These are phyloP conservation scores for Gossypium rotundifolium DNA, from an alignment of 345 rosid species.

Conservation along the genomic window DNA sequence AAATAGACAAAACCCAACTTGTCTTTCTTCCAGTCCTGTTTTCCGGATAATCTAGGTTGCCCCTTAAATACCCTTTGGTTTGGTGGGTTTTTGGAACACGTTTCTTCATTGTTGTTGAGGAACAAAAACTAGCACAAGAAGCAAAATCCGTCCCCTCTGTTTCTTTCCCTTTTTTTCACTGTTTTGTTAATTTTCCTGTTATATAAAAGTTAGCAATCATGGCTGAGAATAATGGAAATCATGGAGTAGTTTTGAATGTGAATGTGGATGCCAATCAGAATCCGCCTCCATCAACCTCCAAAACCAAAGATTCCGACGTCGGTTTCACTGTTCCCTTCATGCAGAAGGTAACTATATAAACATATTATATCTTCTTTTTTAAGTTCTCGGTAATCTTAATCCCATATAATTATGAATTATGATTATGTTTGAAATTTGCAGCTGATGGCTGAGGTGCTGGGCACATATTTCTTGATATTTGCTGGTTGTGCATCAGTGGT, in stretches of 20 bases:
- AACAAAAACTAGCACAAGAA: background rate
- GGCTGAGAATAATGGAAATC: slow-evolving; percentile 44
- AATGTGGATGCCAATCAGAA: slow-evolving; percentile 20
- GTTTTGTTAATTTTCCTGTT: background rate
- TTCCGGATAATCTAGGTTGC: background rate
- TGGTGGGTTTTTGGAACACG: background rate
- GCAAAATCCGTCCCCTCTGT: background rate
- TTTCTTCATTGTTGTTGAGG: background rate
- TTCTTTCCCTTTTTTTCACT: background rate
- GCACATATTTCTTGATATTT: slow-evolving; percentile 84
- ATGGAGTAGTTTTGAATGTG: slow-evolving; percentile 46
- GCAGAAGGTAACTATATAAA: slow-evolving; percentile 52
- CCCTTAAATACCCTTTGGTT: slow-evolving; percentile 3
- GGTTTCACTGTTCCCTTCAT: slow-evolving; percentile 58
- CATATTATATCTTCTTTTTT: background rate
- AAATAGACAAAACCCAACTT: slow-evolving; percentile 4
- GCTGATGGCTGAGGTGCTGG: slow-evolving; percentile 68
- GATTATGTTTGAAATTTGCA: slow-evolving; percentile 17
- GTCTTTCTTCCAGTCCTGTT: background rate
- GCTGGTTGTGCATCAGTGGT: slow-evolving; percentile 83
- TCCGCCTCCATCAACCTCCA: slow-evolving; percentile 21
- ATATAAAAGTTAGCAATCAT: slow-evolving; percentile 17
- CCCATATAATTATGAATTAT: no score
- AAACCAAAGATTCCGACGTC: slow-evolving; percentile 33
- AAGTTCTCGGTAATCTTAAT: no score